These are phyloP conservation scores for Gossypium bickii DNA, from an alignment of 345 rosid genomes.

Conservation along the genomic window DNA sequence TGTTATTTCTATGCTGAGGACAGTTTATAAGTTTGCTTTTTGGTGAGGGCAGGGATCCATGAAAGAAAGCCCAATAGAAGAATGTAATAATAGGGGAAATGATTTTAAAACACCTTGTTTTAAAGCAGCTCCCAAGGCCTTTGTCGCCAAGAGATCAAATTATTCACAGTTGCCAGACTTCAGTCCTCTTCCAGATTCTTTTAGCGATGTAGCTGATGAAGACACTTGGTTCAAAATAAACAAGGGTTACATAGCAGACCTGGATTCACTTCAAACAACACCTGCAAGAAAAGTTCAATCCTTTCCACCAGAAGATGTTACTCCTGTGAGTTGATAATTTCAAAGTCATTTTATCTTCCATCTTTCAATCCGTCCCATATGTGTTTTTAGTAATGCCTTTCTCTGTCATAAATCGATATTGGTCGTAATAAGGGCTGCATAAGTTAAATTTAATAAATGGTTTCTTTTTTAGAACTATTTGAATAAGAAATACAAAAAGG, in stretches of 20 bases:
- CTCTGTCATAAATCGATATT: neutral
- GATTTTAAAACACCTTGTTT: constrained; percentile 54
- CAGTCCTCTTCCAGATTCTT: constrained; percentile 78
- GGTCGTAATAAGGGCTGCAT: neutral
- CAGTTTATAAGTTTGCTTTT: neutral
- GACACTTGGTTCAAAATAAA: constrained; percentile 92
- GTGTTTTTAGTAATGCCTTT: neutral
- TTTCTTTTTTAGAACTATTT: constrained; percentile 31
- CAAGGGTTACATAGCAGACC: constrained; percentile 78
- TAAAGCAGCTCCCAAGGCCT: constrained; percentile 59
- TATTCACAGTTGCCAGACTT: constrained; percentile 52
- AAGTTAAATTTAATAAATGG: neutral
- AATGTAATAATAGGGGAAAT: constrained; percentile 42
- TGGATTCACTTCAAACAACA: constrained; percentile 70
- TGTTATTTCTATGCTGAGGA: neutral
- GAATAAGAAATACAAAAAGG: constrained; percentile 30
- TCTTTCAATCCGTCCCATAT: neutral
- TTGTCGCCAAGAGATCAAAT: constrained; percentile 73
- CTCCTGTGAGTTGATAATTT: constrained; percentile 52
- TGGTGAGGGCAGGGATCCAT: constrained; percentile 30
- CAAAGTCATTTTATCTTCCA: constrained; percentile 9
- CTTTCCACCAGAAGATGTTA: constrained; percentile 39
- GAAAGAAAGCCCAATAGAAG: constrained; percentile 41
- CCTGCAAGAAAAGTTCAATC: constrained; percentile 68
- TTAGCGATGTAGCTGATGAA: constrained; percentile 83